phyloP scores from a whole-genome alignment of 2,329 filamentous ascomycete species.

The Aspergillus chevalieri region DNA sequence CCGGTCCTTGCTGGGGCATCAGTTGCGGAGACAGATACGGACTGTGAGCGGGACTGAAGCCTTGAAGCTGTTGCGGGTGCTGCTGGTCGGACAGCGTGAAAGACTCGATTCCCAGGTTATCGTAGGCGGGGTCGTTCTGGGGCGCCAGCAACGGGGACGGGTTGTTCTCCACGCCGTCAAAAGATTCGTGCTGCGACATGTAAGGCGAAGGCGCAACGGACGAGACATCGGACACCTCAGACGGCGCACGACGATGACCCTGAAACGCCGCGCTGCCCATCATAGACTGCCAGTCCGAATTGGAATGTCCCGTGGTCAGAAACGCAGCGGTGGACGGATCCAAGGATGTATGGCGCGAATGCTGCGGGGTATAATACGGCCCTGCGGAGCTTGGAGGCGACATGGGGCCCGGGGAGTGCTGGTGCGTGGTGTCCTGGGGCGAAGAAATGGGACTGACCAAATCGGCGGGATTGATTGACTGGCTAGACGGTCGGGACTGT shows the following conservation, averaged over 20 bases:
- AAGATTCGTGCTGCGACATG: conserved; percentile 68
- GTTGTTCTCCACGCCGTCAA: conserved; percentile 64
- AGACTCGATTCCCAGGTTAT: conserved; percentile 68
- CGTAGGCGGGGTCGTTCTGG: conserved; percentile 66
- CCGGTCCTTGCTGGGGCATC: conserved; percentile 65
- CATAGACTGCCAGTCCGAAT: conserved; percentile 54
- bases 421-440: conserved; percentile 46
- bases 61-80: conserved; percentile 39
- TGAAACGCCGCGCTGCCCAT: conserved; percentile 60
- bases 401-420: conserved; percentile 49
- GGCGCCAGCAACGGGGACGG: conserved; percentile 76
- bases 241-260: conserved; percentile 74
- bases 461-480: conserved; percentile 40
- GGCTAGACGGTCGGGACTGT: conserved; percentile 16
- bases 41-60: conserved; percentile 60
- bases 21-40: conserved; percentile 64
- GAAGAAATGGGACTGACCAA: conserved; percentile 42
- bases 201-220: conserved; percentile 81
- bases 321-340: conserved; percentile 57
- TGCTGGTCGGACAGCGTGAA: conserved; percentile 71
- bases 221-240: conserved; percentile 87
- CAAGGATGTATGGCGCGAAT: conserved; percentile 56
- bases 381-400: conserved; percentile 50
- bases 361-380: conserved; percentile 47
- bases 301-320: conserved; percentile 41